Conservation (phyloP, 257 asterid genomes). For the Hygrophila difformis region DNA sequence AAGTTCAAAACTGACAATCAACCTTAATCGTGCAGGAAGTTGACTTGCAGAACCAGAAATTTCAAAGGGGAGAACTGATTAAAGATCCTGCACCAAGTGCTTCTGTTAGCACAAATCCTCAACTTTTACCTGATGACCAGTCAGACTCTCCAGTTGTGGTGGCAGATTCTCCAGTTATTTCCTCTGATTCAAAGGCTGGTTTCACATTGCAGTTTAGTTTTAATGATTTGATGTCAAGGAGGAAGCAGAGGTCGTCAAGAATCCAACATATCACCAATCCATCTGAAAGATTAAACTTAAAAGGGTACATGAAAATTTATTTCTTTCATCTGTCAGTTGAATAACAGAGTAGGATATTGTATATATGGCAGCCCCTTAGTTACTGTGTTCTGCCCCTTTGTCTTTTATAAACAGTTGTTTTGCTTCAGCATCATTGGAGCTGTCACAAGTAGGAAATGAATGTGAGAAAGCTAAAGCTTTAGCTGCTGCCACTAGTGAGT, state of each 20-base stretch:
- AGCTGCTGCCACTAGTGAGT: conserved; percentile 85
- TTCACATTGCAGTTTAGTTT: conserved; percentile 69
- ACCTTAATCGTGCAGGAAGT: conserved; percentile 13
- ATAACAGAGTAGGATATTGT: neutral
- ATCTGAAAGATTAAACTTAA: conserved; percentile 34
- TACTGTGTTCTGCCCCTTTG: conserved; percentile 1
- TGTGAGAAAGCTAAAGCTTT: conserved; percentile 72
- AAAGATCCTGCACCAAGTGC: conserved; percentile 23
- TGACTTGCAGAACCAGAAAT: conserved; percentile 22
- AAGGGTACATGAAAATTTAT: conserved; percentile 34
- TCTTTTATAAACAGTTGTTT: conserved; percentile 41
- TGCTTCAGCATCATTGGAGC: conserved; percentile 77
- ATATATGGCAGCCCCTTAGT: conserved; percentile 4
- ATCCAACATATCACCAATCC: conserved; percentile 27
- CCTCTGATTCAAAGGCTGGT: conserved; percentile 47
- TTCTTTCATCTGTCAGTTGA: conserved; percentile 12
- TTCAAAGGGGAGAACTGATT: conserved; percentile 27
- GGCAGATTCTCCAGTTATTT: conserved; percentile 39
- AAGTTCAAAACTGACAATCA: conserved; percentile 11
- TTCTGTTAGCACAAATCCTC: conserved; percentile 26
- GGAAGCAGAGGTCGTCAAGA: conserved; percentile 59
- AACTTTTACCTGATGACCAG: conserved; percentile 19
- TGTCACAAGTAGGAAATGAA: conserved; percentile 49
- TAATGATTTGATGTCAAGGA: conserved; percentile 60
- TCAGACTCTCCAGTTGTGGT: conserved; percentile 27